phyloP scores from a whole-genome alignment of 2,329 filamentous ascomycete species.

The Botrytis cinerea region DNA sequence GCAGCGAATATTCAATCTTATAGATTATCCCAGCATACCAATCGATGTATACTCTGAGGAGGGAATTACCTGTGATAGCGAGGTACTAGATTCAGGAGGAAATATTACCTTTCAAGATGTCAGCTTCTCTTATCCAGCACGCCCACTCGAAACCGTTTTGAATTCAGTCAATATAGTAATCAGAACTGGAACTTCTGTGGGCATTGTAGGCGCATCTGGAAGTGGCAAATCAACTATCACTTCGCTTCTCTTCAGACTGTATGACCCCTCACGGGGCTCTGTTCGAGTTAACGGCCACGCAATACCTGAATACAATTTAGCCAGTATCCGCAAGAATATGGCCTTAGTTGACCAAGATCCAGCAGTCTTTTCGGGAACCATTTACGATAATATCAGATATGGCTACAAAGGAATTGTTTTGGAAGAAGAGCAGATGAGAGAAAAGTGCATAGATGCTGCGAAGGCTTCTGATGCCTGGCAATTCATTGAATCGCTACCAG shows the following conservation, averaged over 20 bases:
- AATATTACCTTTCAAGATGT: not conserved
- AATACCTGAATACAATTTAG: conserved; percentile 2
- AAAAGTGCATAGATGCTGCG: not conserved
- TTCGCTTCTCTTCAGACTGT: not conserved
- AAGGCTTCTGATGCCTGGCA: not conserved
- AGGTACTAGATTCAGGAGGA: not conserved
- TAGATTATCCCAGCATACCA: not conserved
- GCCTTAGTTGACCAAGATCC: not conserved
- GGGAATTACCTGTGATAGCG: not conserved
- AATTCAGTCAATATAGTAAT: not conserved
- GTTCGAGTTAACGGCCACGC: not conserved
- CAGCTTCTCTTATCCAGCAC: not conserved
- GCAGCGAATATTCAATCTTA: not conserved
- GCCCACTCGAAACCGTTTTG: not conserved
- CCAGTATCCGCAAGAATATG: not conserved
- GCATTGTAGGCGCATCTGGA: not conserved
- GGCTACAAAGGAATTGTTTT: not conserved
- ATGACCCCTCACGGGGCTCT: not conserved
- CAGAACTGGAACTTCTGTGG: not conserved
- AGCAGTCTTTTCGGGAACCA: not conserved
- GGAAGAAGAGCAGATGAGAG: not conserved
- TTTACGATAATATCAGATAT: not conserved
- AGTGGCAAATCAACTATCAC: not conserved
- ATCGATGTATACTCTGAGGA: not conserved
- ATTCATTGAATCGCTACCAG: not conserved